These are phyloP conservation scores for Neodidymelliopsis sp. DNA, from an alignment of 2,329 filamentous ascomycete genomes.

Conservation along the genomic window DNA sequence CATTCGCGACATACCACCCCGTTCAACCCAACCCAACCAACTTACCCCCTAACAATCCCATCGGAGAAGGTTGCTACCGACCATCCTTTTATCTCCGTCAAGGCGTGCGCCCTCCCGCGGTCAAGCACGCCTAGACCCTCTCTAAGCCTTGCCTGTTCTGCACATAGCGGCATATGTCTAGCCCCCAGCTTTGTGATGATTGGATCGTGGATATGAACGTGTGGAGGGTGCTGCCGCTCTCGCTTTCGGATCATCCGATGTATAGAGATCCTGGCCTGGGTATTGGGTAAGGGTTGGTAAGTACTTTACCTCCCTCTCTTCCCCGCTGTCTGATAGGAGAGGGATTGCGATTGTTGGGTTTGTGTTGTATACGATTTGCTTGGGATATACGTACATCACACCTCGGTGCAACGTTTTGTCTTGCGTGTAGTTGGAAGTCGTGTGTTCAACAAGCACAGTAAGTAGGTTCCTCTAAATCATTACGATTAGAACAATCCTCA, in stretches of 20 bases:
- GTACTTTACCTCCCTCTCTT: neutral
- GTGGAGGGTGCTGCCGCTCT: constrained; percentile 1
- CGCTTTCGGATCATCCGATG: constrained; percentile 14
- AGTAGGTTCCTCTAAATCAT: neutral
- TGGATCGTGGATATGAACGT: neutral
- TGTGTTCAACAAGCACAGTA: neutral
- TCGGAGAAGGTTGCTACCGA: constrained; percentile 1
- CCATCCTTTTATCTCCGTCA: constrained; percentile 16
- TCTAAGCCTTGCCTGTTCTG: constrained; percentile 4
- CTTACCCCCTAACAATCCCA: neutral
- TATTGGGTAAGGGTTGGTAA: no score
- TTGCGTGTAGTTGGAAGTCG: neutral
- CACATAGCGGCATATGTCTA: neutral
- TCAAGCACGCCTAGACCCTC: constrained; percentile 5
- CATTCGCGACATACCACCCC: no score
- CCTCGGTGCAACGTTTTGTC: neutral
- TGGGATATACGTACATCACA: neutral
- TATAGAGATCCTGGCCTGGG: no score
- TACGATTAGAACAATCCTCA: neutral
- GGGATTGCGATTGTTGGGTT: no score
- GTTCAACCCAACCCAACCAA: neutral
- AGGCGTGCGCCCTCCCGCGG: neutral
- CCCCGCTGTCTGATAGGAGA: constrained; percentile 2
- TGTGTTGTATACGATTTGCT: no score
- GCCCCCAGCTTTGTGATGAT: neutral